These are phyloP conservation scores for Beta corolliflora DNA, from an alignment of 179 eudicot genomes.

Conservation along the genomic window DNA sequence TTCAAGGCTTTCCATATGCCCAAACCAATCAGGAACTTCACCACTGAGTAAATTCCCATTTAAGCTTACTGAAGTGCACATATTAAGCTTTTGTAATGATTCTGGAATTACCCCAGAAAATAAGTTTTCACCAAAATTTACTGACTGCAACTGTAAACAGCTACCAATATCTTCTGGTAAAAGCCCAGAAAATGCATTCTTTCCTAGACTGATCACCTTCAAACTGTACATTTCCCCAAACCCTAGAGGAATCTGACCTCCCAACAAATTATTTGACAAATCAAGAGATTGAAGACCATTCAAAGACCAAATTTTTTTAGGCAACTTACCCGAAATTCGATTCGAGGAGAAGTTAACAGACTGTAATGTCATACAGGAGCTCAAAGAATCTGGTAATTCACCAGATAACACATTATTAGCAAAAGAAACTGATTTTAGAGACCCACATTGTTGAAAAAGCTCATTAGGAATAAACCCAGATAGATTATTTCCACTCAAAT, in stretches of 20 bases:
- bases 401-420: slow-evolving; percentile 66
- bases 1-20: slow-evolving; percentile 65
- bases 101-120: slow-evolving; percentile 67
- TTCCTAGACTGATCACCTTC: slow-evolving; percentile 51
- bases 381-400: slow-evolving; percentile 54
- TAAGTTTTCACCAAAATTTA: slow-evolving; percentile 65
- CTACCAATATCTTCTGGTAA: slow-evolving; percentile 72
- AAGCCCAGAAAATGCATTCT: slow-evolving; percentile 57
- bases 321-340: slow-evolving; percentile 58
- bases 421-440: slow-evolving; percentile 55
- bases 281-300: slow-evolving; percentile 55
- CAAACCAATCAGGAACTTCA: slow-evolving; percentile 78
- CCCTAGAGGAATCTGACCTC: slow-evolving; percentile 65
- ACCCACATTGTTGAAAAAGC: slow-evolving; percentile 75
- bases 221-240: slow-evolving; percentile 60
- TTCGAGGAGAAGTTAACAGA: slow-evolving; percentile 62
- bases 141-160: slow-evolving; percentile 49
- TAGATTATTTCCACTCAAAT: slow-evolving; percentile 60
- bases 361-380: slow-evolving; percentile 57
- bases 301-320: slow-evolving; percentile 67
- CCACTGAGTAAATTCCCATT: slow-evolving; percentile 53
- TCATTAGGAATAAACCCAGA: slow-evolving; percentile 68
- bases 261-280: slow-evolving; percentile 61
- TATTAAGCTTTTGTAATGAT: slow-evolving; percentile 57
- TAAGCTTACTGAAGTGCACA: slow-evolving; percentile 52